Evolutionary conservation across 208 protist genomes (phyloP), one percentile per base, ranked within the genome.

Genomic region (Porcisia deanei): DNA sequence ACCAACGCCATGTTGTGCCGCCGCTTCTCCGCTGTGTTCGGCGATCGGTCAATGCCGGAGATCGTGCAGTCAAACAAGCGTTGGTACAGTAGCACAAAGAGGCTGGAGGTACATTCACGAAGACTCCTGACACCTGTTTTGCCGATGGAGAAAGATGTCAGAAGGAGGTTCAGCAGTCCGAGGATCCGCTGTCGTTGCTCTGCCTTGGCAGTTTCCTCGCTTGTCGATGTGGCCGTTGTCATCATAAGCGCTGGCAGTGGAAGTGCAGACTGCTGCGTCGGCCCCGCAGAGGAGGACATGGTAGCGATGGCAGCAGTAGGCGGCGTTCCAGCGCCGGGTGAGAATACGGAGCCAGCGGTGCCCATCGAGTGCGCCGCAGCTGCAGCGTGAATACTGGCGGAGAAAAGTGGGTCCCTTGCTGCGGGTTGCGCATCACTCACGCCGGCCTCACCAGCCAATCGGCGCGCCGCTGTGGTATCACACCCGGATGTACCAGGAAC

Each of bases 11-110:
- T 83, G 76, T 97, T 97, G 81, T 85, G 84, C 41, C 83, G 83
- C 73, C 93, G 92, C 77, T 97, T 92, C 71, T 95, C 85, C 14
- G 86, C 59, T 9, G 89, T 94, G 72, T 94, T 91, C 0, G 93
- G 93, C 10, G 79, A 86, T 34, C 79, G 79, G 41, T 94, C 91
- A 71, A 97, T 93, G 9, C 81, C 89, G 0, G 74, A 70, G 45
- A 96, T 93, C 14, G 73, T 87, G 67, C 85, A 89, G 79, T 89
- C 85, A 63, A 93, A 96, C 25, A 97, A 74, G 1, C 93, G 91
- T 73, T 97, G 88, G 66, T 92, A 97, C 10, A 97, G 83, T 30
- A 97, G 52, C 30, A 97, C 93, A 71, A 97, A 97, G 53, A 97
- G 88, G 71, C 90, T 94, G 25, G 91, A 95, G 34, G 93, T 92